phyloP scores from a whole-genome alignment of 345 rosid genomes.

The Eucalyptus urophylla region DNA sequence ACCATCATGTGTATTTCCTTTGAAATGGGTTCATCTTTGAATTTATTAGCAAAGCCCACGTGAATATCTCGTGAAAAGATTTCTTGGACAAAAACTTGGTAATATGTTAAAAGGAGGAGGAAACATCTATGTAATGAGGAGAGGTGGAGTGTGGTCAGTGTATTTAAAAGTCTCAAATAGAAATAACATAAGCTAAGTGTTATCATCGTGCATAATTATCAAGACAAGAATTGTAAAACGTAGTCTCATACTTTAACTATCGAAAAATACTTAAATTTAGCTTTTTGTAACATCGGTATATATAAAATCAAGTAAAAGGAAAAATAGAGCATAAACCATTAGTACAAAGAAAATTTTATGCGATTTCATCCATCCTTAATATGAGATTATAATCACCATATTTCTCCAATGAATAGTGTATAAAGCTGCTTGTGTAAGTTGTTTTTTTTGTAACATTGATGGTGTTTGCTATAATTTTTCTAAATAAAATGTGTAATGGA shows the following conservation, averaged over 20 bases:
- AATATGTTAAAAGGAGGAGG: background rate
- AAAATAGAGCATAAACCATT: background rate
- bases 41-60: background rate
- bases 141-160: background rate
- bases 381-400: background rate
- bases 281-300: background rate
- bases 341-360: background rate
- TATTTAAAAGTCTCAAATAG: background rate
- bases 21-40: background rate
- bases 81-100: background rate
- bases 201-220: background rate
- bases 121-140: background rate
- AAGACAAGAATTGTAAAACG: background rate
- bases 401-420: background rate
- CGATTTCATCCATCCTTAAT: background rate
- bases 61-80: background rate
- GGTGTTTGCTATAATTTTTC: background rate
- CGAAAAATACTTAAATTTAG: background rate
- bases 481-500: background rate
- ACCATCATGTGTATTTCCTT: background rate
- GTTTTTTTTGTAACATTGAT: background rate
- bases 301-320: background rate
- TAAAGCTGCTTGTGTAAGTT: background rate
- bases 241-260: background rate
- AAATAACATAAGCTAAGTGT: background rate